Conservation (phyloP, 2,329 filamentous ascomycete genomes). For the Pestalotiopsis sp. region DNA sequence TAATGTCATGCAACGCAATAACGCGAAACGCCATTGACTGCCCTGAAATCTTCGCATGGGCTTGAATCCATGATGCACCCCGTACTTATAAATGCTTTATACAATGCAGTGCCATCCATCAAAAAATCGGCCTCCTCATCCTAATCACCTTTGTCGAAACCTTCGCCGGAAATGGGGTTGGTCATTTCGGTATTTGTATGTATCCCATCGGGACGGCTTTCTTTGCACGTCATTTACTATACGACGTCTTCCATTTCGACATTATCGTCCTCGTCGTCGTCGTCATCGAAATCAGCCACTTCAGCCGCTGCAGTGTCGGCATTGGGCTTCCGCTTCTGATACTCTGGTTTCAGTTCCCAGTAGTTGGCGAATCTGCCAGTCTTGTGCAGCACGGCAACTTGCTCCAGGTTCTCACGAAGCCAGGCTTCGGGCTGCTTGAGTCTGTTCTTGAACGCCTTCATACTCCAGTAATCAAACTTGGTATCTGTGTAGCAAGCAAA, state of each 20-base stretch:
- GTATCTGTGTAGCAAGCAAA: conserved; percentile 78
- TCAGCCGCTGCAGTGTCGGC: conserved; percentile 51
- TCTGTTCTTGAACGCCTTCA: conserved; percentile 78
- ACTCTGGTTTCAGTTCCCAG: conserved; percentile 79
- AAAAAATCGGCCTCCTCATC: too few relatives aligned
- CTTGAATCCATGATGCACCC: too few relatives aligned
- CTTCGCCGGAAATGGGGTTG: too few relatives aligned
- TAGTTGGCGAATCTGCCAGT: conserved; percentile 83
- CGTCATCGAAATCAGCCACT: conserved; percentile 47
- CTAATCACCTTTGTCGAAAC: too few relatives aligned
- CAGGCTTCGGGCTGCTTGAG: conserved; percentile 92
- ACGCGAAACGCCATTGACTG: background rate
- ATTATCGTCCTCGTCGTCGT: conserved; percentile 61
- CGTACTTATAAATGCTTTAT: too few relatives aligned
- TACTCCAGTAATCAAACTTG: conserved; percentile 88
- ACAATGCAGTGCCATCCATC: too few relatives aligned
- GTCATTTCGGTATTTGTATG: too few relatives aligned
- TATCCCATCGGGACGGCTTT: background rate
- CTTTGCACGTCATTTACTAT: conserved; percentile 4
- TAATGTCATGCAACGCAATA: too few relatives aligned
- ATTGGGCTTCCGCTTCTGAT: conserved; percentile 41
- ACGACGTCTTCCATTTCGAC: conserved; percentile 81
- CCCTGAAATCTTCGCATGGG: background rate
- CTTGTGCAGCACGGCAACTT: conserved; percentile 81
- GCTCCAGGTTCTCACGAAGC: conserved; percentile 81